Base-by-base conservation (phyloP, 441 rosid species). In the Erodium chrysanthum region DNA sequence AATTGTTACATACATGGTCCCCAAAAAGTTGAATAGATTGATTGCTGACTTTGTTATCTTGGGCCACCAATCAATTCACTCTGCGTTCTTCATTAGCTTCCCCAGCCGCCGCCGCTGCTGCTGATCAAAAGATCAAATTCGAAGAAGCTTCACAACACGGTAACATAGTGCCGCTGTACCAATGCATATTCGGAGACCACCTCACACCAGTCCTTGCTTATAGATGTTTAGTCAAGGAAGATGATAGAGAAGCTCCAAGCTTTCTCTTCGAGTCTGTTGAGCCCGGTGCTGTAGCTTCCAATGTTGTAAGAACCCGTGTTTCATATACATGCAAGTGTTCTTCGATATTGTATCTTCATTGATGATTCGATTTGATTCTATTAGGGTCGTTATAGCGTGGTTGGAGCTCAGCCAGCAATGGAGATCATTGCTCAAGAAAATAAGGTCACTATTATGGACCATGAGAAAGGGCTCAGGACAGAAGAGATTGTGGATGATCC, bases 231-330 rank as follows among this genome's bases (percentile, higher is more conserved):
- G 97, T 93, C 20, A 89, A 84, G 82, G 96, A 93, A 75, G 98
- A 93, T 67, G 98, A 93, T 54, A 79, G 98, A 69, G 97, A 93
- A 70, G 96, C 98, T 74, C 97, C 98, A 0, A 93, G 97, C 80
- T 93, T 93, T 82, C 76, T 93, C 78, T 89, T 86, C 2, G 98
- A 92, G 75, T 87, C 98, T 0, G 97, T 87, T 15, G 91, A 92
- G 78, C 95, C 92, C 73, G 95, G 97, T 76, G 64, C 74, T 7
- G 76, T 77, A 73, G 82, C 78, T 70, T 87, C 96, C 62, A 89
- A 76, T 63, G 71, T 83, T 25, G 96, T 93, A 74, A 70, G 85
- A 11, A 2, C 11, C 11, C 7, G 1, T 35, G 6, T 35, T 35
- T 35, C 40, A 27, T 27, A 27, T 27, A 1, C 29, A 27, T 27